Evolutionary conservation across 768 basidiomycete genomes (phyloP), one percentile per base, ranked within the genome.

Genomic region (Guyanaporus albipodus): DNA sequence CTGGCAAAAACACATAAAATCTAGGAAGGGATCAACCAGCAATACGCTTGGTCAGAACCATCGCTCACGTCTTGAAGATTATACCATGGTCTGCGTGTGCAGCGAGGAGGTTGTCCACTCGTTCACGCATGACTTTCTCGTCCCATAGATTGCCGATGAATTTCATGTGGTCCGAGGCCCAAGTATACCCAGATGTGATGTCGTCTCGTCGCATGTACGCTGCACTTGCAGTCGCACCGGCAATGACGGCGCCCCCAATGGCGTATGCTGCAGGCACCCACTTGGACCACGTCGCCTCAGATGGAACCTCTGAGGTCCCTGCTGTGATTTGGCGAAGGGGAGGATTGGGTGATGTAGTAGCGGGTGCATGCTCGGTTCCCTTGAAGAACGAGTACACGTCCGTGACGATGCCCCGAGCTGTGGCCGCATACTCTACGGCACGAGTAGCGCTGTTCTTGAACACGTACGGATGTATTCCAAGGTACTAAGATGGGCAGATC

Each of bases 71-170:
- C 58, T 81, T 74, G 66, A 92, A 93, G 8, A 78, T 40, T 23
- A 93, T 77, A 1, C 85, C 82, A 52, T 79, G 70, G 37, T 76
- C 67, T 41, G 78, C 69, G 45, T 87, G 80, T 35, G 83, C 71
- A 39, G 74, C 71, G 35, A 86, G 66, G 41, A 96, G 65, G 23
- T 70, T 70, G 22, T 83, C 78, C 42, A 95, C 57, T 18, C 93
- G 75, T 47, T 61, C 67, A 31, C 73, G 72, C 67, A 93, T 70
- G 9, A 69, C 72, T 18, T 74, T 72, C 54, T 83, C 80, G 55
- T 94, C 83, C 93, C 92, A 95, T 24, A 96, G 67, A 54, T 75
- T 87, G 34, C 87, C 80, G 8, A 94, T 83, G 64, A 86, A 97
- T 59, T 85, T 87, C 81, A 96, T 79, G 63, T 97, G 93, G 55